A percentile compares a stretch with the other conserved stretches of the same genome.
phyloP scores from a whole-genome alignment of 306 rosid genomes.

The Inga oerstediana region DNA sequence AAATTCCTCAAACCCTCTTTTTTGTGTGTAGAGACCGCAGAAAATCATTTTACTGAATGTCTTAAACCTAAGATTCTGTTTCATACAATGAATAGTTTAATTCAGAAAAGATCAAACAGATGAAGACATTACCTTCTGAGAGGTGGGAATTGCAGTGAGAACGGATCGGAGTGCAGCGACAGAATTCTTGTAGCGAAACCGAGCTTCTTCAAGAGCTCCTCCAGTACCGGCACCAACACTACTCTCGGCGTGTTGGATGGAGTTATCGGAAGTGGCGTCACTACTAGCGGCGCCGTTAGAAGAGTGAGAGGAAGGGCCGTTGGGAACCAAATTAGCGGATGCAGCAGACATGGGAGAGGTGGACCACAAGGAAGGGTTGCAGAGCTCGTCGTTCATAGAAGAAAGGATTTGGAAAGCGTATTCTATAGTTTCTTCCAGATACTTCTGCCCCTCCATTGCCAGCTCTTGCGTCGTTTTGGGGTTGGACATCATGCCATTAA shows the following conservation, averaged over 20 bases:
- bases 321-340: slow-evolving; percentile 30
- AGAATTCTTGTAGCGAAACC: slow-evolving; percentile 72
- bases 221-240: slow-evolving; percentile 48
- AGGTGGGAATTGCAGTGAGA: slow-evolving; percentile 73
- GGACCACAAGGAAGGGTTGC: slow-evolving; percentile 85
- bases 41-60: background rate
- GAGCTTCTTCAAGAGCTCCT: slow-evolving; percentile 91
- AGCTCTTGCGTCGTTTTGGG: slow-evolving; percentile 73
- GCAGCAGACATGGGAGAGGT: slow-evolving; percentile 46
- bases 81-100: background rate
- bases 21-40: background rate
- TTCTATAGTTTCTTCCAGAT: slow-evolving; percentile 82
- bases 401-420: slow-evolving; percentile 86
- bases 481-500: slow-evolving; percentile 31
- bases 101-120: background rate
- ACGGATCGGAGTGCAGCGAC: slow-evolving; percentile 70
- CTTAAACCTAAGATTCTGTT: background rate
- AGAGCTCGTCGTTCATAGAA: slow-evolving; percentile 97
- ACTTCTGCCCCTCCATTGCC: slow-evolving; percentile 82
- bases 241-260: slow-evolving; percentile 35
- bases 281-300: slow-evolving; percentile 52
- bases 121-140: slow-evolving; percentile 58
- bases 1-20: slow-evolving; percentile 10
- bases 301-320: slow-evolving; percentile 47
- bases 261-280: slow-evolving; percentile 65